Conservation (phyloP, 495 filamentous ascomycete species). For the Entonaema liquescens region DNA sequence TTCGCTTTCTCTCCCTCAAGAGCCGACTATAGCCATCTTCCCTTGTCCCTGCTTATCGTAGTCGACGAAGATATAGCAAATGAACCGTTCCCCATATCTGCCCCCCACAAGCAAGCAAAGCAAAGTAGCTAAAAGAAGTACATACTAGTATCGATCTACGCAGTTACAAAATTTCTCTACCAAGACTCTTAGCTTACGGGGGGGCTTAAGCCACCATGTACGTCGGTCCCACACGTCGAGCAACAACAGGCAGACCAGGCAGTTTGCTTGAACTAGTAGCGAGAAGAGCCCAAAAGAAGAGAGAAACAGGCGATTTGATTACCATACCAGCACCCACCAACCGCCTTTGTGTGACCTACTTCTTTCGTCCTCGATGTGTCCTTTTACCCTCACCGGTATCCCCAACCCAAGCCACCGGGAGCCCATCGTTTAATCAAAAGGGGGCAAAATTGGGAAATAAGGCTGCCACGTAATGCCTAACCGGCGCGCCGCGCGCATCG, state of each 20-base stretch:
- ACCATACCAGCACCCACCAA: conserved; percentile 3
- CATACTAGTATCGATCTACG: neutral
- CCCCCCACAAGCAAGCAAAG: neutral
- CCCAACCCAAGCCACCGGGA: neutral
- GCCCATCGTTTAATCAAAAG: too few relatives aligned
- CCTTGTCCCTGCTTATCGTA: neutral
- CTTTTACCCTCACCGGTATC: conserved; percentile 18
- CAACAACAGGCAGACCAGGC: neutral
- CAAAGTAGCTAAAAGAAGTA: neutral
- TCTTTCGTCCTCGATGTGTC: conserved; percentile 13
- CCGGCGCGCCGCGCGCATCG: too few relatives aligned
- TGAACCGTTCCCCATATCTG: neutral
- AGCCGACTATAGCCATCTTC: neutral
- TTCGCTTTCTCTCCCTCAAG: neutral
- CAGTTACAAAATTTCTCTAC: neutral
- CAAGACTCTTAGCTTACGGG: conserved; percentile 1
- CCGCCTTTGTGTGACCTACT: conserved; percentile 36
- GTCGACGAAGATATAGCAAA: too few relatives aligned
- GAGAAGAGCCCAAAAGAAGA: neutral
- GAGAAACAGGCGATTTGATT: neutral
- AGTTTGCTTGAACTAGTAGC: conserved; percentile 26
- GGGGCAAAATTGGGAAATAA: neutral
- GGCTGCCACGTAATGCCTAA: conserved; percentile 15
- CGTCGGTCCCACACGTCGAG: neutral
- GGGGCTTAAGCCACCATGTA: conserved; percentile 2